Base-by-base conservation (phyloP, 495 filamentous ascomycete species). In the Aspergillus coremiiformis region DNA sequence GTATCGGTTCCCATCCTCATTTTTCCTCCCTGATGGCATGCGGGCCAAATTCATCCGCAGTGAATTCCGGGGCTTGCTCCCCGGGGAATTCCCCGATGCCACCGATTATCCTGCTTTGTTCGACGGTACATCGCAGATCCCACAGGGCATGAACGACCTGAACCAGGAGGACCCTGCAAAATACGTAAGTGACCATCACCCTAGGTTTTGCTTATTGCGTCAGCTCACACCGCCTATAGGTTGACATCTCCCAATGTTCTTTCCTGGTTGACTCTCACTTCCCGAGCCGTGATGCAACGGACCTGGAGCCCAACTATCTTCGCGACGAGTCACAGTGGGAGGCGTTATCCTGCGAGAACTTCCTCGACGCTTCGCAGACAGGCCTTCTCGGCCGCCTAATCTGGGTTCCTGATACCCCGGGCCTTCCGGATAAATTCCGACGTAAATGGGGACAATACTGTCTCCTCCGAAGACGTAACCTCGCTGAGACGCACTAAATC, bases 1-100 rank as follows among this genome's bases (percentile, higher is more conserved):
- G 94, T 96, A 99, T 64, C 87, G 94, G 43, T 99, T 95, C 62
- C 94, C 94, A 10, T 90, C 87, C 12, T 91, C 89, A 4, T 97
- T 91, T 70, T 88, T 91, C 65, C 75, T 99, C 0, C 94, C 94
- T 0, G 66, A 82, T 6, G 76, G 77, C 39, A 85, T 90, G 77
- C 79, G 78, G 37, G 87, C 87, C 52, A 94, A 89, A 54, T 97
- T 95, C 58, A 73, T 99, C 46, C 86, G 84, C 57, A 93, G 87
- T 59, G 88, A 89, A 52, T 99, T 99, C 69, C 75, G 78, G 22
- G 94, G 94, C 9, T 68, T 99, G 33, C 75, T 99, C 21, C 94
- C 94, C 1, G 94, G 94, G 4, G 86, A 94, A 61, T 99, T 97
- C 65, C 77, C 78, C 15, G 85, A 89, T 66, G 85, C 81, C 2